phyloP scores from a whole-genome alignment of 208 protist species.

The Naegleria gruberi region DNA sequence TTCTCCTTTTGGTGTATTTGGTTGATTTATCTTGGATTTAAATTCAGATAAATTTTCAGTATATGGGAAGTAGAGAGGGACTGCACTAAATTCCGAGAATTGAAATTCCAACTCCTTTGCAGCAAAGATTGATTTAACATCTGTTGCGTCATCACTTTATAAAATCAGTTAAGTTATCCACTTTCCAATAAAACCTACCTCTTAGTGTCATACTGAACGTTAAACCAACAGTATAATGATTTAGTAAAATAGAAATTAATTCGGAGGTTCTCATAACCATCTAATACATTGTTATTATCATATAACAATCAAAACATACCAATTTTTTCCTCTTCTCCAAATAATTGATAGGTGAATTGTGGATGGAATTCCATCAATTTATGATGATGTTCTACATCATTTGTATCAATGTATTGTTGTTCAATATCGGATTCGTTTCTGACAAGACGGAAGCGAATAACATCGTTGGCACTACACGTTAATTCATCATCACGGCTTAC shows the following conservation, averaged over 20 bases:
- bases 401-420: neutral
- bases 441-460: neutral
- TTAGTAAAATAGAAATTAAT: slow-evolving; percentile 1
- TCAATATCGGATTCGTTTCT: neutral
- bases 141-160: neutral
- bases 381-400: neutral
- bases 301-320: neutral
- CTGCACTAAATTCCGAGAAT: neutral
- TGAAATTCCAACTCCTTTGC: neutral
- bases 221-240: neutral
- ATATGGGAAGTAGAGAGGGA: neutral
- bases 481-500: neutral
- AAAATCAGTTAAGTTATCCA: neutral
- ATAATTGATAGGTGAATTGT: neutral
- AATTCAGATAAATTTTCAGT: neutral
- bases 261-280: neutral
- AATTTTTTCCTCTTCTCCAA: slow-evolving; percentile 11
- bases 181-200: neutral
- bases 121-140: neutral
- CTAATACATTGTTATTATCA: neutral
- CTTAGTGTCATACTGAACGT: neutral
- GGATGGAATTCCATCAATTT: neutral
- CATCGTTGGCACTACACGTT: neutral
- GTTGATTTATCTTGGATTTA: neutral
- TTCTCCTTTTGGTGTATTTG: neutral